Base-by-base conservation (phyloP, 768 basidiomycete species). In the Termitomyces titanicus region DNA sequence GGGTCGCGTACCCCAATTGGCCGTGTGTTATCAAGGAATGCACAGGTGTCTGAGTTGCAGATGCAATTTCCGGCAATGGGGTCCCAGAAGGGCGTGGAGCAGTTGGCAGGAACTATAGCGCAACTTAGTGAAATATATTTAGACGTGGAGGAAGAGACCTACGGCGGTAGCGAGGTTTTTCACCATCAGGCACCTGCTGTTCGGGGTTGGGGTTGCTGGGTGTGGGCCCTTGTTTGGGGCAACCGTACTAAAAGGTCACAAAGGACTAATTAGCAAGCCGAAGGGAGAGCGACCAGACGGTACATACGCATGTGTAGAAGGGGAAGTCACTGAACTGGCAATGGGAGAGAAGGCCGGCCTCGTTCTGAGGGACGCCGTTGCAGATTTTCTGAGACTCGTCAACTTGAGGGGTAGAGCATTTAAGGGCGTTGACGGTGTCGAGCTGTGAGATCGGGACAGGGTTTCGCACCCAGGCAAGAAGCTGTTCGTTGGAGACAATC, bases 81-180 rank as follows among this genome's bases (percentile, higher is more conserved):
- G 67, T 92, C 89, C 87, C 88, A 91, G 77, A 88, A 92, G 3
- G 85, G 77, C 10, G 88, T 90, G 4, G 85, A 85, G 68, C 88
- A 90, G 70, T 88, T 87, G 20, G 76, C 54, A 22, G 88, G 81
- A 3, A 89, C 86, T 87, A n/a, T 22, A 37, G 49, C 5, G 13
- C 8, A 47, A 29, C 18, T 56, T 48, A 47, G n/a, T 29, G 4
- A 58, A 34, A 24, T 37, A 10, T 39, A 15, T 10, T 39, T 8
- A 43, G 15, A 47, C 12, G 47, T 12, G 27, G 0, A 35, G 13
- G 18, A 25, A 45, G 4, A 8, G 45, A 24, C 53, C 15, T 57
- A 89, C 88, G 65, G 65, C 88, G 74, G 69, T 71, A 73, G 51
- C 88, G 80, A 55, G 74, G 60, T 47, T 72, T 69, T 63, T 76